Conservation (phyloP, 2,329 filamentous ascomycete species). For the Apiospora malaysiana region DNA sequence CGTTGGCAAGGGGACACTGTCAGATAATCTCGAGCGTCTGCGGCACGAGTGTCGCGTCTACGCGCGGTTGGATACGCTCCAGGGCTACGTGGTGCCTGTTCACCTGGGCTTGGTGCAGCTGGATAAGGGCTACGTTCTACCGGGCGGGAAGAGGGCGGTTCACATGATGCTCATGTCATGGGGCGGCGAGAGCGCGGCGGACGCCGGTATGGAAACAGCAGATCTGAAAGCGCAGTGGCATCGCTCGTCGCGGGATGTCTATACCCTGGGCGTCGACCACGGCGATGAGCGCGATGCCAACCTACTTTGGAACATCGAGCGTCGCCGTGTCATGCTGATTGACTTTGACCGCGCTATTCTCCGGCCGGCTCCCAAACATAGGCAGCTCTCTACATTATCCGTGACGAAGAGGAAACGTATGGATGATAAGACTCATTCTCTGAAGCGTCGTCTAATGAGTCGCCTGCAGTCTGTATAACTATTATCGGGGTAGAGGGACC, state of each 20-base stretch:
- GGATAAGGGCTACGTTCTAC: slow-evolving; percentile 27
- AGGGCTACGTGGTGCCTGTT: slow-evolving; percentile 32
- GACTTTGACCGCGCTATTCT: slow-evolving; percentile 8
- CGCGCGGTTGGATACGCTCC: no score
- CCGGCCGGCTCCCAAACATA: background rate
- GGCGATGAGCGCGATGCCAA: slow-evolving; percentile 30
- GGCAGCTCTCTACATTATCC: background rate
- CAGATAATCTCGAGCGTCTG: no score
- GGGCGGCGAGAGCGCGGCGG: slow-evolving; percentile 28
- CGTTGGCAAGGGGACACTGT: no score
- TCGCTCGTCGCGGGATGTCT: slow-evolving; percentile 27
- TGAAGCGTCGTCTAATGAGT: background rate
- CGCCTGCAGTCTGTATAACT: slow-evolving; percentile 4
- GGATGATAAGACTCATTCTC: background rate
- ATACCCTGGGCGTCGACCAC: no score
- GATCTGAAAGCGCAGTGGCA: slow-evolving; percentile 24
- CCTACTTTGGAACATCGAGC: slow-evolving; percentile 32
- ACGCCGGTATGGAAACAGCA: slow-evolving; percentile 7
- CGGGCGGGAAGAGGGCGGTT: slow-evolving; percentile 23
- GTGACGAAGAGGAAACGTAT: background rate
- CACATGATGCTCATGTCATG: slow-evolving; percentile 35
- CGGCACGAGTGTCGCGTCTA: no score
- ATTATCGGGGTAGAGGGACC: background rate
- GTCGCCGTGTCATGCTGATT: slow-evolving; percentile 27
- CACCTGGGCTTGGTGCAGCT: slow-evolving; percentile 28